Percentiles rank a stretch among this genome's conserved stretches.
phyloP scores from a whole-genome alignment of 2,329 filamentous ascomycete species.

The Talaromyces sp. region DNA sequence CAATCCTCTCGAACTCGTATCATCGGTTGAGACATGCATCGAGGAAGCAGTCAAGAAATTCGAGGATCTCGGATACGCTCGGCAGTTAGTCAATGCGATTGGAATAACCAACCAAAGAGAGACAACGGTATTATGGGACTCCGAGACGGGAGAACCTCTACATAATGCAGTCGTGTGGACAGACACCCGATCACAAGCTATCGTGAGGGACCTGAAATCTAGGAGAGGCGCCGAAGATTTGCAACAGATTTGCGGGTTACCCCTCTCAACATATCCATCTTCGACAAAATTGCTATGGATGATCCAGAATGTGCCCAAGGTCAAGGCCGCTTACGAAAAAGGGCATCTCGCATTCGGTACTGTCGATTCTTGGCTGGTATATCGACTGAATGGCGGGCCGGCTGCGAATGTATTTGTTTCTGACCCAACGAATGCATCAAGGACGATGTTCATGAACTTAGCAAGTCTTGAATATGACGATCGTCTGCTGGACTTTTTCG shows the following conservation, averaged over 20 bases:
- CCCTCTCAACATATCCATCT: conserved; percentile 82
- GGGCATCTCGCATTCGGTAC: conserved; percentile 78
- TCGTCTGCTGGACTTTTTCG: conserved; percentile 72
- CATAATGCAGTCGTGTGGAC: conserved; percentile 87
- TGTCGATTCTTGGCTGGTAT: conserved; percentile 83
- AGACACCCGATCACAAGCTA: conserved; percentile 71
- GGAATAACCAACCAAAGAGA: conserved; percentile 91
- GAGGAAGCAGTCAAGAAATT: conserved; percentile 69
- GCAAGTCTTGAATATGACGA: conserved; percentile 74
- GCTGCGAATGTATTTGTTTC: conserved; percentile 71
- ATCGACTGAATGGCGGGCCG: conserved; percentile 68
- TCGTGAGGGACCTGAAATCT: conserved; percentile 72
- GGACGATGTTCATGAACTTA: conserved; percentile 93
- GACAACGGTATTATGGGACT: conserved; percentile 82
- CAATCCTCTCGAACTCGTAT: conserved; percentile 69
- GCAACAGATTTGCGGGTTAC: conserved; percentile 68
- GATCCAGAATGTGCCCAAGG: conserved; percentile 65
- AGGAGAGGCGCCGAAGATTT: conserved; percentile 63
- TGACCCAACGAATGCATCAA: conserved; percentile 79
- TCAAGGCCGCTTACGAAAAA: conserved; percentile 69
- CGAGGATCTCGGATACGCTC: conserved; percentile 59
- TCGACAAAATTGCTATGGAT: conserved; percentile 83
- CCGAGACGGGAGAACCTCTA: conserved; percentile 70
- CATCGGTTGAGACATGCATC: conserved; percentile 73
- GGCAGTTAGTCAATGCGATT: conserved; percentile 65